Evolutionary conservation across 2,329 filamentous ascomycete species (phyloP), one percentile per base, ranked within the genome.

Genomic region (Myriosclerotinia curreyana): DNA sequence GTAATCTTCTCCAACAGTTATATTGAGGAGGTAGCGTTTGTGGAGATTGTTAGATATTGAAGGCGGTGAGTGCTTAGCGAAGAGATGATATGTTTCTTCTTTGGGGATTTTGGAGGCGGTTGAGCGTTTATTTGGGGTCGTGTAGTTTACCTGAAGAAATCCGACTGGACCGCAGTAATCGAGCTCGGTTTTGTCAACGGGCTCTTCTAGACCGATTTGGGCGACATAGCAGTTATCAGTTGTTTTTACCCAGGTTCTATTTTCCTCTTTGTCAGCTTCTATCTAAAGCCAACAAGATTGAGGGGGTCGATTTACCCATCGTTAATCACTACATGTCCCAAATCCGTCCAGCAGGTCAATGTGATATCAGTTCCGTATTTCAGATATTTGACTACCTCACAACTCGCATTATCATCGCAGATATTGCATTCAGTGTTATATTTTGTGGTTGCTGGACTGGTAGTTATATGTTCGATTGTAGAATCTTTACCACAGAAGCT

Each of bases 111-210:
- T 12, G 0, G 31, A 20, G 7, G 42, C 34, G 22, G n/a, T 4
- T 17, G 55, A 15, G 25, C 42, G 55, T 38, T 36, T 36, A 8
- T 6, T n/a, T 7, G 28, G 55, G 9, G 7, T 4, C 15, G 67
- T 69, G 31, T 66, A 53, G 40, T 69, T 69, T 14, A 66, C 17
- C 54, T 70, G 66, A 5, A 70, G 14, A 34, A 69, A 68, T 9
- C 68, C 68, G 17, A 70, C 63, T 5, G 68, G 66, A 0, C 69
- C 69, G 42, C 69, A 70, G 20, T 69, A 66, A 38, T 68, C 69
- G n/a, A 70, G 61, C 25, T 65, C 50, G 28, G 59, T 49, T 63
- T 64, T 66, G 42, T 69, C 53, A 2, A 51, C 65, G 5, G 54
- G 51, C 2, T 66, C 56, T 36, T 54, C 51, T 2, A 70, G 65